Percentiles rank a stretch among this genome's conserved stretches.
Conservation (phyloP, 2,329 filamentous ascomycete genomes). For the Dactylonectria estremocensis region DNA sequence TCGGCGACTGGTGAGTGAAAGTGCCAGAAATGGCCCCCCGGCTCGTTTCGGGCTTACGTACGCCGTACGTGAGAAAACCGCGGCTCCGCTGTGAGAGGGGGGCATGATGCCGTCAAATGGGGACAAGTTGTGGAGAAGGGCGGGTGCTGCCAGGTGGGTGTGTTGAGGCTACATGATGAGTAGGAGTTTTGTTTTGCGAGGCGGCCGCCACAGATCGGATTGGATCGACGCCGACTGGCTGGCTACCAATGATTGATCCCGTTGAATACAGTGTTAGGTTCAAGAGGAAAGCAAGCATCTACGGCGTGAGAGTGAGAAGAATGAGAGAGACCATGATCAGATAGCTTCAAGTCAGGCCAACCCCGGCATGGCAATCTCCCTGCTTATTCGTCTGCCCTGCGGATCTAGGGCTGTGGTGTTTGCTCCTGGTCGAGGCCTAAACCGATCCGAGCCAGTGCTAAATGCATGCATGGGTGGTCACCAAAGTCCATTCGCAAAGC, state of each 20-base stretch:
- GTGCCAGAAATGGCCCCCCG: background rate
- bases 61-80: slow-evolving; percentile 11
- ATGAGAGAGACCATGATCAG: slow-evolving; percentile 1
- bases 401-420: background rate
- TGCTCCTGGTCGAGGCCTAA: background rate
- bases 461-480: background rate
- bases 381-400: slow-evolving; percentile 15
- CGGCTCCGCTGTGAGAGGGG: slow-evolving; percentile 1
- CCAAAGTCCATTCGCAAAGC: slow-evolving; percentile 6
- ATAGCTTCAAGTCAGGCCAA: background rate
- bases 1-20: no score
- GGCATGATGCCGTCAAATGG: slow-evolving; percentile 8
- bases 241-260: background rate
- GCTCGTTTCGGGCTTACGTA: slow-evolving; percentile 29
- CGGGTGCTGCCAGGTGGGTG: slow-evolving; percentile 11
- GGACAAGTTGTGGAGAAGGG: slow-evolving; percentile 7
- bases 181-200: background rate
- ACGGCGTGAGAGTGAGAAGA: background rate
- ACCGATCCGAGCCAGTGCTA: slow-evolving; percentile 1
- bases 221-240: slow-evolving; percentile 3
- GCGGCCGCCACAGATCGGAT: slow-evolving; percentile 5
- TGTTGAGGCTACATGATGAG: background rate
- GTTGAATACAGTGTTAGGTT: background rate
- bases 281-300: background rate
- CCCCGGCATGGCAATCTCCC: background rate